Evolutionary conservation across 2,329 filamentous ascomycete species (phyloP).

Genomic region (Trichoderma asperellum): DNA sequence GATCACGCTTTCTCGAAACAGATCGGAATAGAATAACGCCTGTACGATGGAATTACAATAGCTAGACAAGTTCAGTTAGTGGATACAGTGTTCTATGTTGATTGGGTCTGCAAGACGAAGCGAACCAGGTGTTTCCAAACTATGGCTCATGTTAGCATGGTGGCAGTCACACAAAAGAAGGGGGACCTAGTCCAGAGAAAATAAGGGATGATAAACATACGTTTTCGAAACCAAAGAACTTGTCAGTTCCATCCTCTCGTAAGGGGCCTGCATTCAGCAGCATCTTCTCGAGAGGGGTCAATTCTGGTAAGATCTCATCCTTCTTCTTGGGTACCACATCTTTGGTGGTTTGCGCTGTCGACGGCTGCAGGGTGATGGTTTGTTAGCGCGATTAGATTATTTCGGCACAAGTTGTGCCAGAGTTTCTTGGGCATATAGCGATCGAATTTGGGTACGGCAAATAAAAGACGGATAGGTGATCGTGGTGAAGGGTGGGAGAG

Average conservation of each 20-base stretch:
- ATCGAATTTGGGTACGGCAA: constrained; percentile 6
- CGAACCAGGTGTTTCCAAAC: constrained; percentile 98
- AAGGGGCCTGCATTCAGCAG: constrained; percentile 80
- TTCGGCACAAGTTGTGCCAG: neutral
- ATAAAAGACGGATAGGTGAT: constrained; percentile 2
- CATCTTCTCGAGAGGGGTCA: constrained; percentile 72
- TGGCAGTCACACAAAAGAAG: constrained; percentile 23
- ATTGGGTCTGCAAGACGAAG: constrained; percentile 22
- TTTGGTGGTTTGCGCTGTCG: constrained; percentile 49
- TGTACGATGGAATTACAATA: constrained; percentile 99
- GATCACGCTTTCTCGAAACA: constrained; percentile 92
- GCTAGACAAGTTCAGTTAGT: constrained; percentile 52
- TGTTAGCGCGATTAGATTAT: constrained; percentile 40
- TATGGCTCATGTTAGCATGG: constrained; percentile 51
- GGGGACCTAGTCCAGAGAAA: neutral
- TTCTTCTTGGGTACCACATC: constrained; percentile 58
- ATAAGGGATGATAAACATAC: constrained; percentile 58
- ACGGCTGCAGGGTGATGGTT: constrained; percentile 46
- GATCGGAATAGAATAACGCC: constrained; percentile 92
- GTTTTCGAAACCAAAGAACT: constrained; percentile 98
- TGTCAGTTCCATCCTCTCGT: constrained; percentile 87
- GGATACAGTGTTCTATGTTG: neutral
- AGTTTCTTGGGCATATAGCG: neutral
- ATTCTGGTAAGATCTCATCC: constrained; percentile 60
- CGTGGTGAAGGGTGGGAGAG: neutral